Evolutionary conservation across 371 early-diverging fungal genomes (phyloP).

Genomic region (Saksenaea vasiformis): DNA sequence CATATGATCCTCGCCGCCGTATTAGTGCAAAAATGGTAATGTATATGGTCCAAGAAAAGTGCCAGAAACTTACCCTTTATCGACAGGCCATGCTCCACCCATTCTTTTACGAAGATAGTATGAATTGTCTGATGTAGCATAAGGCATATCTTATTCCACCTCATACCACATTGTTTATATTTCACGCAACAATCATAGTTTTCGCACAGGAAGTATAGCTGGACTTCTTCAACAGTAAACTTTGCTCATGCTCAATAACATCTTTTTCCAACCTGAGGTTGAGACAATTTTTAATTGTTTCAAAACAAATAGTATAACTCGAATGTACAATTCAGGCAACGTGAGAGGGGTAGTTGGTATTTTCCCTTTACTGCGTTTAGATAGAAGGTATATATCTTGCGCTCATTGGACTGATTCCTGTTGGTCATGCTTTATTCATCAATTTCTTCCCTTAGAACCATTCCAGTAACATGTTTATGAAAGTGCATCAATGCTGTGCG

Average conservation of each 20-base stretch:
- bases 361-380: no score
- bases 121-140: background rate
- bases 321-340: no score
- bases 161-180: slow-evolving; percentile 3
- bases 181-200: slow-evolving; percentile 5
- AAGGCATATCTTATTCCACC: slow-evolving; percentile 1
- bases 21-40: slow-evolving; percentile 28
- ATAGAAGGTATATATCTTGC: no score
- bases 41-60: background rate
- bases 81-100: slow-evolving; percentile 24
- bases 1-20: slow-evolving; percentile 30
- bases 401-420: no score
- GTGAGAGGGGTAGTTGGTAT: no score
- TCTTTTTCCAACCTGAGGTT: background rate
- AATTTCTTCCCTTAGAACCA: no score
- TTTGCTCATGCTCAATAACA: background rate
- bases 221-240: slow-evolving; percentile 1
- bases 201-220: slow-evolving; percentile 1
- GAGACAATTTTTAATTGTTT: background rate
- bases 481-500: background rate
- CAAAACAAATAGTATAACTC: no score
- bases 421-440: no score
- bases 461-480: no score
- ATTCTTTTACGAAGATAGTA: slow-evolving; percentile 26
- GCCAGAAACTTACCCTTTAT: background rate